A percentile compares a stretch with the other conserved stretches of the same genome.
Conservation (phyloP, 345 rosid species). For the Schrenkiella parvula region DNA sequence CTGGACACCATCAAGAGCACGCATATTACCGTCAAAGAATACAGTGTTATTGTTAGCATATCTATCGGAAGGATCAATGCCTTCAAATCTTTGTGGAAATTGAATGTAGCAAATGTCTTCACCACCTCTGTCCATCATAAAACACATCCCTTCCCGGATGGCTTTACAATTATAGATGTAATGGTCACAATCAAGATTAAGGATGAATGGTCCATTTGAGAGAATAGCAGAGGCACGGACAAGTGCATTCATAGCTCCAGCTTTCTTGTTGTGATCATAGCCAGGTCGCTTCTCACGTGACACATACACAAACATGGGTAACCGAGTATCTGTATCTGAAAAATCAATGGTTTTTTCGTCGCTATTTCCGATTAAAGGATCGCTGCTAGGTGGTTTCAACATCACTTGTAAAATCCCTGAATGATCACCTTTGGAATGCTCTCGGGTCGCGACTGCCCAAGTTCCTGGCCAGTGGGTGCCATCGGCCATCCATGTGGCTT, state of each 20-base stretch:
- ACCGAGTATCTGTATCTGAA: constrained; percentile 66
- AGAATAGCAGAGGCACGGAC: constrained; percentile 83
- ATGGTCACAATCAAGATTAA: constrained; percentile 96
- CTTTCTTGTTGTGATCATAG: constrained; percentile 96
- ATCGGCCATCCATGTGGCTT: constrained; percentile 99
- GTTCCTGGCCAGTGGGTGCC: constrained; percentile 98
- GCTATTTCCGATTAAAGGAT: constrained; percentile 52
- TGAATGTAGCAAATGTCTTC: constrained; percentile 90
- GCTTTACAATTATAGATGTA: constrained; percentile 87
- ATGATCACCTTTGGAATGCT: constrained; percentile 91
- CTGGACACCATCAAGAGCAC: constrained; percentile 95
- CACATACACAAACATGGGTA: constrained; percentile 87
- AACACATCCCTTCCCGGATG: constrained; percentile 92
- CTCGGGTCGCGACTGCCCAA: constrained; percentile 54
- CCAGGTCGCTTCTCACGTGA: constrained; percentile 92
- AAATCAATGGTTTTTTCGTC: constrained; percentile 79
- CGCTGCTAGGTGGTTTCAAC: constrained; percentile 89
- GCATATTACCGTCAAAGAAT: constrained; percentile 96
- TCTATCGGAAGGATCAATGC: constrained; percentile 93
- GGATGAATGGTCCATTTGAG: constrained; percentile 94
- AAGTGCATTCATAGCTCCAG: constrained; percentile 93
- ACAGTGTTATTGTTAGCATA: constrained; percentile 95
- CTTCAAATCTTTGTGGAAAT: constrained; percentile 95
- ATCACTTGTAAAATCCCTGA: constrained; percentile 87
- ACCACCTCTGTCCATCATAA: constrained; percentile 96